phyloP scores from a whole-genome alignment of 1,284 basidiomycete genomes.

The Moesziomyces parantarcticus region DNA sequence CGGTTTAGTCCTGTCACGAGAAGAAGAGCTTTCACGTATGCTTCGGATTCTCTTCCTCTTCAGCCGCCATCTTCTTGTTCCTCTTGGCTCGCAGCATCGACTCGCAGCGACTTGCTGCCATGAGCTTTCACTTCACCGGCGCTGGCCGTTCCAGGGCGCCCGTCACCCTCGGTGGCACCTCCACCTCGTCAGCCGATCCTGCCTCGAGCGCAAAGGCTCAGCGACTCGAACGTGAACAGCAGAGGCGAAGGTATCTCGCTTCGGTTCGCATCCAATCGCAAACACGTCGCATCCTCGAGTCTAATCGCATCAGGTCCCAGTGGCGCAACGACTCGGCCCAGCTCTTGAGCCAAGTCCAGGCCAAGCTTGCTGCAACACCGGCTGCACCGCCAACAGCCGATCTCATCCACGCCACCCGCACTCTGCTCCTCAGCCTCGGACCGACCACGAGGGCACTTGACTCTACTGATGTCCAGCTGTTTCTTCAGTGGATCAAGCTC shows the following conservation, averaged over 20 bases:
- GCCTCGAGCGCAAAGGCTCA: slow-evolving; percentile 39
- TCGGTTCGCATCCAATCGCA: slow-evolving; percentile 34
- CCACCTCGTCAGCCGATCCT: slow-evolving; percentile 28
- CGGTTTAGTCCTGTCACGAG: no score
- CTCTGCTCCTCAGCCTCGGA: slow-evolving; percentile 27
- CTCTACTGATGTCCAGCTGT: slow-evolving; percentile 11
- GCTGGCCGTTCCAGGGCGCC: slow-evolving; percentile 28
- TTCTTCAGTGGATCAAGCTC: slow-evolving; percentile 24
- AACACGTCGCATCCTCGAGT: slow-evolving; percentile 25
- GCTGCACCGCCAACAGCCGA: slow-evolving; percentile 3
- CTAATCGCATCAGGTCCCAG: slow-evolving; percentile 13
- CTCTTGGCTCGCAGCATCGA: no score
- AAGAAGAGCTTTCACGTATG: not conserved
- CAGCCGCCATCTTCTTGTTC: not conserved
- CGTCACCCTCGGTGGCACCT: slow-evolving; percentile 45
- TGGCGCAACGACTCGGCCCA: slow-evolving; percentile 13
- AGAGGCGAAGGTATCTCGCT: slow-evolving; percentile 24
- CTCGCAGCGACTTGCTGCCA: slow-evolving; percentile 1
- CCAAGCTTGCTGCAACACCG: not conserved
- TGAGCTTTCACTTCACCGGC: slow-evolving; percentile 56
- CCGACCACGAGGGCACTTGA: slow-evolving; percentile 15
- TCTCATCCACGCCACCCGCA: slow-evolving; percentile 20
- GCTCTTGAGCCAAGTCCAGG: slow-evolving; percentile 13
- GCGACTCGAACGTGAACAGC: slow-evolving; percentile 39
- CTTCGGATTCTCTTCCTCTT: not conserved